Evolutionary conservation across 2,329 filamentous ascomycete species (phyloP), one percentile per base, ranked within the genome.

Genomic region (Fusarium secorum): DNA sequence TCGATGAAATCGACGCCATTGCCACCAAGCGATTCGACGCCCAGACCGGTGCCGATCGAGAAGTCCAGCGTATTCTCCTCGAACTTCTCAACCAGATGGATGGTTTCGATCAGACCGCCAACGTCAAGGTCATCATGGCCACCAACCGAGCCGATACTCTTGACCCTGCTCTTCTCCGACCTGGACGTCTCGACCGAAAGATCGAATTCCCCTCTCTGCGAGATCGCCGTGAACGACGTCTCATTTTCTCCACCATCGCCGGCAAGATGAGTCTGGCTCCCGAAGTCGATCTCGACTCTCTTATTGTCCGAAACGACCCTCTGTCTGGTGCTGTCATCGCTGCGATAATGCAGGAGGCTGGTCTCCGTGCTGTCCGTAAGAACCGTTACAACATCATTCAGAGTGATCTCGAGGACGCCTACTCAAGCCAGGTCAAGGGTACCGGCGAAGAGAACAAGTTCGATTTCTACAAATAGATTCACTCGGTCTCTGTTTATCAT

Each of bases 81-180:
- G 96, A 99, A 82, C 86, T 99, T 74, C 91, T 99, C 72, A 99
- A 99, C 85, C 96, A 99, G 84, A 99, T 99, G 96, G 96, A 99
- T 81, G 96, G 96, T 73, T 99, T 99, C 85, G 96, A 99, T 82
- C 96, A 99, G 83, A 97, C 94, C 1, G 93, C 94, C 81, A 99
- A 99, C 82, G 96, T 99, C 83, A 99, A 99, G 86, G 96, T 99
- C 80, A 99, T 99, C 85, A 99, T 99, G 96, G 96, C 96, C 74
- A 99, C 96, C 74, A 99, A 99, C 86, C 92, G 96, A 80, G 95
- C 96, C 73, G 96, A 98, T 82, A 99, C 96, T 11, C 88, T 99
- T 72, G 96, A 99, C 80, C 96, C 96, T 20, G 96, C 96, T 44
- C 88, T 99, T 68, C 89, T 99, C 68, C 94, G 96, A 77, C 96